These are phyloP conservation scores for Huntiella savannae DNA, from an alignment of 2,329 filamentous ascomycete species.

Conservation along the genomic window DNA sequence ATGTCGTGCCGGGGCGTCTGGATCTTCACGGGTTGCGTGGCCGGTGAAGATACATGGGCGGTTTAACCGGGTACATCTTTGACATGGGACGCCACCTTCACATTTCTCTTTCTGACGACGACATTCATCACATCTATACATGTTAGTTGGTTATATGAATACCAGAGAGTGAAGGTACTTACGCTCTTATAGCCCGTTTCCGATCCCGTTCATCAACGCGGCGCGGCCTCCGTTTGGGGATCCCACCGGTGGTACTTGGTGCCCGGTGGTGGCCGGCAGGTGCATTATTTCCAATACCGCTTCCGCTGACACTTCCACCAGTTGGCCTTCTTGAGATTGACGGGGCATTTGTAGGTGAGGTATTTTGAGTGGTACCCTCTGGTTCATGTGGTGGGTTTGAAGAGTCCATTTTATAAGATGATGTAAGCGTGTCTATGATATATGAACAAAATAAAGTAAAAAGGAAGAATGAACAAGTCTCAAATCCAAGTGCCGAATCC, in stretches of 20 bases:
- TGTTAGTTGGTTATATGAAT: not conserved
- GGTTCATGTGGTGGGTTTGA: not conserved
- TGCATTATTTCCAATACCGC: conserved; percentile 7
- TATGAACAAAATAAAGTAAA: too few relatives aligned
- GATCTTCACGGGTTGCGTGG: conserved; percentile 11
- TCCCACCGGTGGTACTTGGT: conserved; percentile 2
- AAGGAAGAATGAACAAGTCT: not conserved
- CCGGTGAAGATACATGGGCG: conserved; percentile 30
- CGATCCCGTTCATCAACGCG: conserved; percentile 16
- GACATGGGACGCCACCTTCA: conserved; percentile 34
- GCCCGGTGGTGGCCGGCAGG: not conserved
- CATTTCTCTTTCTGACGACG: conserved; percentile 37
- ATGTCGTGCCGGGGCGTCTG: conserved; percentile 1
- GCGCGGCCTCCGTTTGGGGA: conserved; percentile 14
- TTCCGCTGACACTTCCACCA: conserved; percentile 6
- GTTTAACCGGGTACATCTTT: conserved; percentile 30
- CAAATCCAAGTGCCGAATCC: too few relatives aligned
- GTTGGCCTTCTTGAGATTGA: conserved; percentile 1
- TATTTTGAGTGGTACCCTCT: not conserved
- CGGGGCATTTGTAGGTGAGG: not conserved
- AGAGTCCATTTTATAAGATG: not conserved
- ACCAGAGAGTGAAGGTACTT: conserved; percentile 2
- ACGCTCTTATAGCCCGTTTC: conserved; percentile 16
- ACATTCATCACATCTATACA: conserved; percentile 30
- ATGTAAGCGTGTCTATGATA: not conserved